A percentile compares a stretch with the other conserved stretches of the same genome.
Evolutionary conservation across 345 rosid species (phyloP).

Genomic region (Capsella bursapastoris): DNA sequence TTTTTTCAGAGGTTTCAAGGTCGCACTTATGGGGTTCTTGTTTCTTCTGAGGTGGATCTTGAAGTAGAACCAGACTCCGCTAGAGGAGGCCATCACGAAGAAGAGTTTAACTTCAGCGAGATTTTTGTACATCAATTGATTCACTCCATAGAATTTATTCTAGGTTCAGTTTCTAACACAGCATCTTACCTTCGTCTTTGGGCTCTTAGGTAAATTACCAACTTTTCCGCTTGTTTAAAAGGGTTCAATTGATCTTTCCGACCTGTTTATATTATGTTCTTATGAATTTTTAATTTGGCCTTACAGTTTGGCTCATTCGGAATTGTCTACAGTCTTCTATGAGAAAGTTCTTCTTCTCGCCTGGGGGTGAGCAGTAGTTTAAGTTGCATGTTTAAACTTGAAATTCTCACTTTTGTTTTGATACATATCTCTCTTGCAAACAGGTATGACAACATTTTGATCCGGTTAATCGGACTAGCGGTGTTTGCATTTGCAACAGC

Average conservation of each 20-base stretch:
- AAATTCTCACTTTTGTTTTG: neutral
- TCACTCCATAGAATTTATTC: conserved; percentile 95
- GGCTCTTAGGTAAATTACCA: conserved; percentile 79
- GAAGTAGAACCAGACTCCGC: conserved; percentile 82
- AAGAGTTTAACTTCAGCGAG: conserved; percentile 96
- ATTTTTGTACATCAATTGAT: conserved; percentile 99
- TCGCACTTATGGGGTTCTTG: conserved; percentile 84
- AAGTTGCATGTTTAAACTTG: neutral
- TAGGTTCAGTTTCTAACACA: conserved; percentile 96
- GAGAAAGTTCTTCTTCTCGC: conserved; percentile 97
- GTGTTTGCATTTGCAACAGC: conserved; percentile 96
- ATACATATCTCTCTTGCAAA: neutral
- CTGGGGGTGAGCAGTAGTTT: conserved; percentile 75
- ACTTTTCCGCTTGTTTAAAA: neutral
- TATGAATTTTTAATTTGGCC: conserved; percentile 32
- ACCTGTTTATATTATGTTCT: conserved; percentile 14
- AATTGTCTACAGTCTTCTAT: conserved; percentile 89
- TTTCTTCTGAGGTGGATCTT: conserved; percentile 76
- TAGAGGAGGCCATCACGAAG: conserved; percentile 59
- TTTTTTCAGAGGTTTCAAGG: conserved; percentile 87
- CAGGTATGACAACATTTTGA: conserved; percentile 82
- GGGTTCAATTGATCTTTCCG: neutral
- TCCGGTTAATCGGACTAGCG: conserved; percentile 75
- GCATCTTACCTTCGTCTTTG: conserved; percentile 99
- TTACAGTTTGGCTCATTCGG: conserved; percentile 96